Conservation (phyloP, 2,329 filamentous ascomycete genomes). For the Botrytis elliptica region DNA sequence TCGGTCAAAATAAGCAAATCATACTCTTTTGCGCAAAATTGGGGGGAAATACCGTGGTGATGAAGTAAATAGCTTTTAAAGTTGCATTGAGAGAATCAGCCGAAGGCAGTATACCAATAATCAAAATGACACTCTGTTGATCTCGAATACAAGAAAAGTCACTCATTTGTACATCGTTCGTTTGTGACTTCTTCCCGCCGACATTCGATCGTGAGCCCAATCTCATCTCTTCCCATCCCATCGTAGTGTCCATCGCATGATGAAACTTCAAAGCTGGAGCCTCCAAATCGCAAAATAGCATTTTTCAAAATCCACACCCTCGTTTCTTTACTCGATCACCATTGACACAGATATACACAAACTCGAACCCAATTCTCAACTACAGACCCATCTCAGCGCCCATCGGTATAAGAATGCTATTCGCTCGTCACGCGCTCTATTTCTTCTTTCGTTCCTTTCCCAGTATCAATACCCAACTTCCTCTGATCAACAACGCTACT, state of each 20-base stretch:
- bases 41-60: too few relatives aligned
- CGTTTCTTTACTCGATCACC: neutral
- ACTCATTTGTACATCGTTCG: too few relatives aligned
- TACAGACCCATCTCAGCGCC: neutral
- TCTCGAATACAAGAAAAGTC: too few relatives aligned
- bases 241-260: neutral
- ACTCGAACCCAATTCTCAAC: neutral
- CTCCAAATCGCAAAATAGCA: neutral
- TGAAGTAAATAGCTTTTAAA: too few relatives aligned
- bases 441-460: neutral
- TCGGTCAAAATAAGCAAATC: too few relatives aligned
- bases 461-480: too few relatives aligned
- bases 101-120: too few relatives aligned
- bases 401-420: neutral
- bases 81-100: too few relatives aligned
- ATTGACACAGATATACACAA: neutral
- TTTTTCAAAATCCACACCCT: neutral
- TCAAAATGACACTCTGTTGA: too few relatives aligned
- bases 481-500: neutral
- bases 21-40: too few relatives aligned
- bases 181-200: neutral
- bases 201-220: fast-evolving
- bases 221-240: neutral
- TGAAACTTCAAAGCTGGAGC: neutral
- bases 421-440: neutral